Conservation (phyloP, 768 basidiomycete species). For the Rhodotorula sphaerocarpa region DNA sequence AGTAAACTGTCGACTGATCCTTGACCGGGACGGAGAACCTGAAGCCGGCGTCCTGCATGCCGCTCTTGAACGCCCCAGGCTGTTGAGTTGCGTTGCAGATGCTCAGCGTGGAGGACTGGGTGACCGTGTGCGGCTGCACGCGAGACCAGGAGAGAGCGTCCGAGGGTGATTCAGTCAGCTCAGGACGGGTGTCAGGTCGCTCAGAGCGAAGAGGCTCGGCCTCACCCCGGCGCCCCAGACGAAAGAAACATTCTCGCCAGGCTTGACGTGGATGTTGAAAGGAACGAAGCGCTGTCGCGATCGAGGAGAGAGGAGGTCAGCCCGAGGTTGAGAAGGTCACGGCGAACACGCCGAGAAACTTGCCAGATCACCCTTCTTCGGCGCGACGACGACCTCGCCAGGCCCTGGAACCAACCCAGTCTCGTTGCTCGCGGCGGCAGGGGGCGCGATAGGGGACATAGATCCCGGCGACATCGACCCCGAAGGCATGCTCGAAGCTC, state of each 20-base stretch:
- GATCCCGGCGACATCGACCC: not conserved
- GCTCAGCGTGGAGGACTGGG: constrained; percentile 59
- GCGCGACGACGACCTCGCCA: constrained; percentile 26
- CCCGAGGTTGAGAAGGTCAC: not conserved
- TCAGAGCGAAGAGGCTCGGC: no score
- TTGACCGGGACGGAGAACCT: constrained; percentile 8
- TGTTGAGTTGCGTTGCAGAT: constrained; percentile 67
- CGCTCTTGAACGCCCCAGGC: constrained; percentile 54
- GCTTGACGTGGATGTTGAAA: constrained; percentile 18
- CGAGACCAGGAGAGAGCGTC: not conserved
- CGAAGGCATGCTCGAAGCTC: not conserved
- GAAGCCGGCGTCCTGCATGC: constrained; percentile 51
- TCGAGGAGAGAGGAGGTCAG: not conserved
- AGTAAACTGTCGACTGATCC: not conserved
- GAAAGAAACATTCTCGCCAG: constrained; percentile 10
- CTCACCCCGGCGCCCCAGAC: constrained; percentile 53
- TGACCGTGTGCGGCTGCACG: constrained; percentile 66
- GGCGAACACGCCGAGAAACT: not conserved
- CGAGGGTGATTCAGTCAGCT: not conserved
- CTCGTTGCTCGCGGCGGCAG: not conserved
- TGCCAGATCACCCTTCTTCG: constrained; percentile 28
- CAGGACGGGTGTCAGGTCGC: not conserved
- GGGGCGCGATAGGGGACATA: not conserved
- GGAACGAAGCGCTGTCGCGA: constrained; percentile 11
- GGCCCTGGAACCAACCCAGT: constrained; percentile 5